phyloP scores from a whole-genome alignment of 164 flowering plant genomes.

The Echeveria elegans region DNA sequence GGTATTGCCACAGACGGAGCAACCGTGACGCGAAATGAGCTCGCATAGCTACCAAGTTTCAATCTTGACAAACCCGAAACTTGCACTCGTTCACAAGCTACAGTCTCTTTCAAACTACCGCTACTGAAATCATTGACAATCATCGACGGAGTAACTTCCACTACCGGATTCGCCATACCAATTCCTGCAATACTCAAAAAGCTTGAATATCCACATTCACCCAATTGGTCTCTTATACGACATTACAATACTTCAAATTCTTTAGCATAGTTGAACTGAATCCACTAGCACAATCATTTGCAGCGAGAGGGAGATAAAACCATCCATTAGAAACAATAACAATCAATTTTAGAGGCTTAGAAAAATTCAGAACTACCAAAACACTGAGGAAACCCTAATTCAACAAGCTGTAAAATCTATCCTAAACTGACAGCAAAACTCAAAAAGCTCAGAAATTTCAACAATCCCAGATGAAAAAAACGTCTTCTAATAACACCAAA shows the following conservation, averaged over 20 bases:
- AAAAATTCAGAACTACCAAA: background rate
- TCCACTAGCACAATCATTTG: background rate
- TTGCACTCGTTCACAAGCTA: constrained; percentile 53
- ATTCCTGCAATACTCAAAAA: constrained; percentile 30
- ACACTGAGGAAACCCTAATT: background rate
- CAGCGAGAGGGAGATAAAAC: background rate
- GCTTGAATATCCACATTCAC: background rate
- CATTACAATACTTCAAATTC: background rate
- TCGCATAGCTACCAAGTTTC: constrained; percentile 54
- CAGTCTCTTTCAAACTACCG: constrained; percentile 23
- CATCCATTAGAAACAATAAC: too few species aligned
- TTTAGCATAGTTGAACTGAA: background rate
- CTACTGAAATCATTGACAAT: constrained; percentile 16
- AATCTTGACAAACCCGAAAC: constrained; percentile 56
- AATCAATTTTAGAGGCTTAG: too few species aligned
- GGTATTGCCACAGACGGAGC: constrained; percentile 59
- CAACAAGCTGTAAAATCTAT: background rate
- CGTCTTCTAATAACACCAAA: background rate
- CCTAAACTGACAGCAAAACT: background rate
- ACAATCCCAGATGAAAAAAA: background rate
- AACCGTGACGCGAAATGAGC: constrained; percentile 45
- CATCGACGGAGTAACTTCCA: constrained; percentile 31
- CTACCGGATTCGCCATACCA: constrained; percentile 32
- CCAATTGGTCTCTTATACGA: too few species aligned
- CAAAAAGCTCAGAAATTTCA: background rate